Percentiles rank a stretch among this genome's conserved stretches.
Conservation (phyloP, 2,329 filamentous ascomycete genomes). For the Talaromyces verruculosus region DNA sequence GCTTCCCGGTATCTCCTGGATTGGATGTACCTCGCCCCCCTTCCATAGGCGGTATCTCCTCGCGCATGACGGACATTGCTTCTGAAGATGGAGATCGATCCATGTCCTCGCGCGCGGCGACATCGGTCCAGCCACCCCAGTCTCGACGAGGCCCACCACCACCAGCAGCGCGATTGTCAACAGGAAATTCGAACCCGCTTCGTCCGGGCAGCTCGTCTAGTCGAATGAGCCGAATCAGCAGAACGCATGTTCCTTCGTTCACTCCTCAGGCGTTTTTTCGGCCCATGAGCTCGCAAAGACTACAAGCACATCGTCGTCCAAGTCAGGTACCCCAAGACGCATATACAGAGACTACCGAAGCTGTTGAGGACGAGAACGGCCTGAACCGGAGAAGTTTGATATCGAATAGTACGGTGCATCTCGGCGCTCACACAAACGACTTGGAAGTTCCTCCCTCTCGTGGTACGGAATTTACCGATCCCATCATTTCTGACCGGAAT, state of each 20-base stretch:
- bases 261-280: constrained; percentile 90
- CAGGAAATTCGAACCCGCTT: constrained; percentile 47
- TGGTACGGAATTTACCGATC: constrained; percentile 78
- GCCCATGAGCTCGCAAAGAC: constrained; percentile 92
- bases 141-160: constrained; percentile 56
- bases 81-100: constrained; percentile 54
- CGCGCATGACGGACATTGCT: constrained; percentile 65
- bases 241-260: constrained; percentile 85
- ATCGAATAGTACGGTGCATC: constrained; percentile 51
- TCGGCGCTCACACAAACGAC: constrained; percentile 38
- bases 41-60: constrained; percentile 58
- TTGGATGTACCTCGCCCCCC: constrained; percentile 55
- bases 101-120: constrained; percentile 25
- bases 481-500: constrained; percentile 66
- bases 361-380: constrained; percentile 46
- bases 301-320: constrained; percentile 81
- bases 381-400: constrained; percentile 61
- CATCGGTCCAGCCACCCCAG: constrained; percentile 57
- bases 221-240: constrained; percentile 65
- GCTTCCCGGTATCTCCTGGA: constrained; percentile 25
- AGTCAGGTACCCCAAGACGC: constrained; percentile 43
- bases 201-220: constrained; percentile 52
- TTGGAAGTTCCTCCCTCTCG: constrained; percentile 67
- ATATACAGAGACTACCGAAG: constrained; percentile 39
- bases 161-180: constrained; percentile 38